Evolutionary conservation across 2,329 filamentous ascomycete genomes (phyloP), one percentile per base, ranked within the genome.

Genomic region (Neofusicoccum sp.): DNA sequence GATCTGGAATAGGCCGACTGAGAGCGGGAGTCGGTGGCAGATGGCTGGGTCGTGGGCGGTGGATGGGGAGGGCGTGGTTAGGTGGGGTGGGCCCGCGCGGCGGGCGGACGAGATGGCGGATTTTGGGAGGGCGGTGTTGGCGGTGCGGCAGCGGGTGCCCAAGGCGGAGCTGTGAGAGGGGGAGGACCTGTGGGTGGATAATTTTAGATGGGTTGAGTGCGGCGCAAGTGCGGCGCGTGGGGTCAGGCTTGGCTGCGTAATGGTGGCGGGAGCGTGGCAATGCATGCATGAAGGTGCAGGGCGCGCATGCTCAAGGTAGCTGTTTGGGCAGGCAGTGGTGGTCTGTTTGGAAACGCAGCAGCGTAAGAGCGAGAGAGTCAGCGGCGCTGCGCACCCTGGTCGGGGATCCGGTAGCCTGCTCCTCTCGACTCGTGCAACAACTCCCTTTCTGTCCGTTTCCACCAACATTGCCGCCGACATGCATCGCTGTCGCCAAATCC

Each of bases 1-100:
- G 12, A 88, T 90, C 64, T 87, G 84, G 81, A 87, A 87, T 69
- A 75, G 83, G 26, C 79, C 84, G 2, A 86, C 85, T 2, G 84
- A 88, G 73, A 88, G 83, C 68, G 88, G 88, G 40, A 85, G 76
- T 64, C 75, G 86, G 57, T 91, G 88, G 88, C 88, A 91, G 79
- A 87, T 77, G 28, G 79, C 82, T 47, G 88, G 88, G 30, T 84
- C 82, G 30, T 91, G 86, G 74, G 86, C 83, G 2, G 74, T 88
- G 30, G 84, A 86, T 68, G 68, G 67, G 5, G 70, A 77, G 30
- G 84, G 84, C 2, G 67, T 75, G 11, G 79, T 88, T 3, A 76
- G 74, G 58, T 88, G 84, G 83, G 76, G 74, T 4, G 74, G 78
- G 60, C 72, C 80, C 62, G 78, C 79, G 11, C 66, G 66, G 57